A percentile compares a stretch with the other conserved stretches of the same genome.
Conservation (phyloP, 2,329 filamentous ascomycete species). For the Colletotrichum australisinense region DNA sequence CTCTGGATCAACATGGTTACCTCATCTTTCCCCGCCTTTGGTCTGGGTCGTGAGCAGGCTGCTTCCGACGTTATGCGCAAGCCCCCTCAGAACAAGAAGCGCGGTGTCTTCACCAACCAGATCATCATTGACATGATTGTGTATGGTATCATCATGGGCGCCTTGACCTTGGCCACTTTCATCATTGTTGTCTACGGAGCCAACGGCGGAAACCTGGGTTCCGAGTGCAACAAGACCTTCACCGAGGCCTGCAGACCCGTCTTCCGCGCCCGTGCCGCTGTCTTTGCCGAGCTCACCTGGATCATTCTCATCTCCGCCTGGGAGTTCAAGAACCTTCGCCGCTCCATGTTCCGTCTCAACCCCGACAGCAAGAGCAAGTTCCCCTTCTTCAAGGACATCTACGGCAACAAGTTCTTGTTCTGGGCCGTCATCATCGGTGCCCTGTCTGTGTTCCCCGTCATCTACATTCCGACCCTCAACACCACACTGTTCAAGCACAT, state of each 20-base stretch:
- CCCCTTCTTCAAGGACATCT: slow-evolving; percentile 71
- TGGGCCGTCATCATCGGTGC: slow-evolving; percentile 72
- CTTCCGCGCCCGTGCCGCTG: slow-evolving; percentile 77
- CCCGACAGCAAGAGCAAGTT: slow-evolving; percentile 62
- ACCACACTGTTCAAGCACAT: slow-evolving; percentile 78
- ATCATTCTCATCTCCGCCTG: slow-evolving; percentile 79
- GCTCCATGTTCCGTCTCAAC: slow-evolving; percentile 77
- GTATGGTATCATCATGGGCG: slow-evolving; percentile 83
- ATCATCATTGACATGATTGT: slow-evolving; percentile 83
- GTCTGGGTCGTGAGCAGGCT: slow-evolving; percentile 82
- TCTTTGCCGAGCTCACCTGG: slow-evolving; percentile 80
- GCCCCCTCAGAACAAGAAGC: slow-evolving; percentile 76
- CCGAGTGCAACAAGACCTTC: slow-evolving; percentile 71
- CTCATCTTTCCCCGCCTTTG: slow-evolving; percentile 77
- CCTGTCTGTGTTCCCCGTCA: slow-evolving; percentile 72
- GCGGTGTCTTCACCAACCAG: slow-evolving; percentile 82
- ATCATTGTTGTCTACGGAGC: slow-evolving; percentile 72
- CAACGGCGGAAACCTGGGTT: slow-evolving; percentile 66
- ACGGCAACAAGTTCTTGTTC: slow-evolving; percentile 77
- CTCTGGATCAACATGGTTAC: slow-evolving; percentile 83
- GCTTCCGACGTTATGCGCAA: slow-evolving; percentile 82
- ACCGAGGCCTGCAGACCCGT: slow-evolving; percentile 68
- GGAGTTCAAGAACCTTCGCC: slow-evolving; percentile 81
- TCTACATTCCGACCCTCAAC: slow-evolving; percentile 81
- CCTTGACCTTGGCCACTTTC: slow-evolving; percentile 73